Evolutionary conservation across 2,329 filamentous ascomycete genomes (phyloP).

Genomic region (Aspergillus arachidicola): DNA sequence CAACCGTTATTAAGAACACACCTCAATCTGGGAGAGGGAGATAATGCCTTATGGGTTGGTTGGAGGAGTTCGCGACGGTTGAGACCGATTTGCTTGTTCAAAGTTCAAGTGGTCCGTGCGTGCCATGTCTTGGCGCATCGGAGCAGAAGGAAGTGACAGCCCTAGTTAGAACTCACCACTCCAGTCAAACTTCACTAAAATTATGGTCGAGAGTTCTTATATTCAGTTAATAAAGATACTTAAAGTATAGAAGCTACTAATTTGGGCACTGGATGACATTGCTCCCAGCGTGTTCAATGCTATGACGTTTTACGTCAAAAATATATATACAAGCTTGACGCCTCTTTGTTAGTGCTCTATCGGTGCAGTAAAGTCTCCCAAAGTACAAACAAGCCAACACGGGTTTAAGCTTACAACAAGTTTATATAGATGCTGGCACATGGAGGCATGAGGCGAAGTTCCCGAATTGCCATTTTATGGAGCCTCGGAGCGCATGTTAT

Average conservation of each 20-base stretch:
- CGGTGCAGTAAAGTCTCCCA: no score
- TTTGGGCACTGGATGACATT: neutral
- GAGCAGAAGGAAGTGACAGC: neutral
- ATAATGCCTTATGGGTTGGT: constrained; percentile 1
- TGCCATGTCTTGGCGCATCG: neutral
- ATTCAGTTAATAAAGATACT: neutral
- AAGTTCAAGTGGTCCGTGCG: constrained; percentile 23
- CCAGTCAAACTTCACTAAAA: neutral
- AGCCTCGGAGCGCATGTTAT: no score
- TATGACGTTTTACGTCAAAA: neutral
- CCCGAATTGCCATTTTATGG: no score
- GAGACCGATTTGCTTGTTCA: constrained; percentile 15
- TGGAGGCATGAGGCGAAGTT: no score
- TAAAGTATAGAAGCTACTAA: neutral
- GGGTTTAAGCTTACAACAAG: no score
- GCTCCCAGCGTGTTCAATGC: neutral
- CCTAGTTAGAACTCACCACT: neutral
- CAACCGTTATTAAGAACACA: neutral
- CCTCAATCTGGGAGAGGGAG: neutral
- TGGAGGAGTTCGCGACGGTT: constrained; percentile 10
- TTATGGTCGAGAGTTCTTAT: neutral
- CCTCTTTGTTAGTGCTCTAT: no score
- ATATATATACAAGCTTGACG: neutral
- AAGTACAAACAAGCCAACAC: no score
- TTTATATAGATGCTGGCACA: no score